Percentiles rank a stretch among this genome's conserved stretches.
Evolutionary conservation across 306 rosid genomes (phyloP).

Genomic region (Carpinus viminea): DNA sequence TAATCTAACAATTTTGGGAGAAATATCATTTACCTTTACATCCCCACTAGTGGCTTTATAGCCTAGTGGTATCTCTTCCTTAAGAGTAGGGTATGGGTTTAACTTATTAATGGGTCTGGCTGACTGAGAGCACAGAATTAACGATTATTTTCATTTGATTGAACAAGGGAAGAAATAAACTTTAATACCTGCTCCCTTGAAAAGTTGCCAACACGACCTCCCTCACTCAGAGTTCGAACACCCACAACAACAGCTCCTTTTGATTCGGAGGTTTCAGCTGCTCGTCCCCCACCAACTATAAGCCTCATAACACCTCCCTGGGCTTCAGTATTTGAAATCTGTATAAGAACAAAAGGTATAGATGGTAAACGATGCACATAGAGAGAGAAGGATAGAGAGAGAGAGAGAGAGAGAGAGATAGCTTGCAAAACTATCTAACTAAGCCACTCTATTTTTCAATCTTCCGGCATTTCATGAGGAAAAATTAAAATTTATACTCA

Average conservation of each 20-base stretch:
- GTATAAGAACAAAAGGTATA: constrained; percentile 18
- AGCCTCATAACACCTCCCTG: constrained; percentile 97
- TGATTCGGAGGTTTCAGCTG: constrained; percentile 74
- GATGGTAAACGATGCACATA: background rate
- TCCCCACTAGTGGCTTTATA: background rate
- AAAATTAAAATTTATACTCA: background rate
- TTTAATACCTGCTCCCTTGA: constrained; percentile 91
- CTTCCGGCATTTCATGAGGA: background rate
- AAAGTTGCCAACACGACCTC: constrained; percentile 96
- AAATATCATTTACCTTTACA: background rate
- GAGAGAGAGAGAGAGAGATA: background rate
- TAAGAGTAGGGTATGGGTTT: background rate
- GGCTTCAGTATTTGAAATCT: constrained; percentile 91
- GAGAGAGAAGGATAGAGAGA: background rate
- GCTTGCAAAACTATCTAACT: background rate
- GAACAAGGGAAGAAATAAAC: background rate
- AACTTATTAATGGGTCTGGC: background rate
- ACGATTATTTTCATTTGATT: background rate
- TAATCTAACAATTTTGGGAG: background rate
- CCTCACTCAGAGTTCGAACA: constrained; percentile 98
- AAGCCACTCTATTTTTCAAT: background rate
- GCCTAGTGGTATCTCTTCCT: background rate
- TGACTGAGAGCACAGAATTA: background rate
- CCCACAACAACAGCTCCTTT: constrained; percentile 98
- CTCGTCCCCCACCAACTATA: constrained; percentile 98